Base-by-base conservation (phyloP, 192 early-diverging fungal genomes). In the Phlyctochytrium arcticum region DNA sequence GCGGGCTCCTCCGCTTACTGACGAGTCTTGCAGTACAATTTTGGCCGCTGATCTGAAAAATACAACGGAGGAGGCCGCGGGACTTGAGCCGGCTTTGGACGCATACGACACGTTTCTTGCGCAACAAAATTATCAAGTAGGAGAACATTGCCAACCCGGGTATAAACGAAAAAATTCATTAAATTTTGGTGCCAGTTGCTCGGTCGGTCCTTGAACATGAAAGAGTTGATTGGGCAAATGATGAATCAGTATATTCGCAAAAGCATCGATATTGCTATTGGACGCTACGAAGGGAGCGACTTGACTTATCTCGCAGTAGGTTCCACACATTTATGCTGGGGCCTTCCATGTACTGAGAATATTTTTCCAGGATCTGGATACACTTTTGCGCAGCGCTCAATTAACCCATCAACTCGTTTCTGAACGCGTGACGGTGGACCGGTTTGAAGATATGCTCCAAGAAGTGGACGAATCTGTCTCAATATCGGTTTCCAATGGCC, bases 381-480 rank as follows among this genome's bases (percentile, higher is more conserved):
- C 65, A 8, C 66, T 80, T 33, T 49, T 84, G 23, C 37, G 72
- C 27, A 66, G 29, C 50, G 59, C 60, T 3, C 62, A 62, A 27
- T 36, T 51, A 21, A 76, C 82, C 15, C 76, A 80, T 44, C 15
- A 65, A 23, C 58, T 81, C 3, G 64, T 84, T n/a, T 60, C 65
- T 0, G 47, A 73, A 39, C 31, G 50, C 32, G 30, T 83, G 51
- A 62, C 24, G 5, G 58, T 81, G 17, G 78, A 80, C 17, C 24
- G 35, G 6, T 83, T 83, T 62, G 80, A 79, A 24, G 71, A 71
- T 47, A 67, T 83, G 34, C 69, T 83, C 15, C 53, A 54, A 10
- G 75, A 80, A 49, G 65, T 71, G 2, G 72, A 83, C 53, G 80
- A 80, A 34, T 54, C 57, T 19, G 39, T 79, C n/a, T 54, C 60